Conservation (phyloP, 2,329 filamentous ascomycete species). For the Didymella sp. region DNA sequence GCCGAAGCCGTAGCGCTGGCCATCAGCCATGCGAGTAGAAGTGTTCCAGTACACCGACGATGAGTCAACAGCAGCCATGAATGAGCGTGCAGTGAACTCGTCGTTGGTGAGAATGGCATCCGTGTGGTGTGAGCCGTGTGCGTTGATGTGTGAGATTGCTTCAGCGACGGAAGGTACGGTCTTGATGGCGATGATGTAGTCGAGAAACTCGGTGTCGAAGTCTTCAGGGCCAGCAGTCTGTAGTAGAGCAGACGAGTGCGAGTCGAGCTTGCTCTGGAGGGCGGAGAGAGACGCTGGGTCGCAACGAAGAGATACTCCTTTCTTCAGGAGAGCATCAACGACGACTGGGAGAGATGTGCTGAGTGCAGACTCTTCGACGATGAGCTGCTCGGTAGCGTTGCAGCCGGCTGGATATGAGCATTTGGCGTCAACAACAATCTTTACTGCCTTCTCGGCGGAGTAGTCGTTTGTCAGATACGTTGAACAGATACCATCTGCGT, state of each 20-base stretch:
- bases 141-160: conserved; percentile 88
- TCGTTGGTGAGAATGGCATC: conserved; percentile 84
- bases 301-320: conserved; percentile 83
- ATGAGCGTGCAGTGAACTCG: conserved; percentile 72
- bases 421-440: conserved; percentile 88
- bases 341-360: conserved; percentile 71
- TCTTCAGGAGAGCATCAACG: conserved; percentile 74
- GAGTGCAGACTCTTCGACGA: conserved; percentile 78
- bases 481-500: conserved; percentile 91
- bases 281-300: conserved; percentile 72
- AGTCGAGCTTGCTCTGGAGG: conserved; percentile 59
- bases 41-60: conserved; percentile 98
- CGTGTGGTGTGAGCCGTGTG: conserved; percentile 91
- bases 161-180: conserved; percentile 69
- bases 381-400: conserved; percentile 90
- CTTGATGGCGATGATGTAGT: conserved; percentile 83
- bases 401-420: conserved; percentile 94
- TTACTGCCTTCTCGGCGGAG: conserved; percentile 72
- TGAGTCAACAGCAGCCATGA: conserved; percentile 86
- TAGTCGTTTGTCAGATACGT: conserved; percentile 84
- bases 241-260: conserved; percentile 57
- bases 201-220: conserved; percentile 88
- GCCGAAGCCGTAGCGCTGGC: conserved; percentile 96
- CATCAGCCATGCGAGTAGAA: conserved; percentile 91
- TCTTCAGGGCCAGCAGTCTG: conserved; percentile 73